A percentile compares a stretch with the other conserved stretches of the same genome.
Conservation (phyloP, 805 yeast species). For the Metschnikowia dekortorum region DNA sequence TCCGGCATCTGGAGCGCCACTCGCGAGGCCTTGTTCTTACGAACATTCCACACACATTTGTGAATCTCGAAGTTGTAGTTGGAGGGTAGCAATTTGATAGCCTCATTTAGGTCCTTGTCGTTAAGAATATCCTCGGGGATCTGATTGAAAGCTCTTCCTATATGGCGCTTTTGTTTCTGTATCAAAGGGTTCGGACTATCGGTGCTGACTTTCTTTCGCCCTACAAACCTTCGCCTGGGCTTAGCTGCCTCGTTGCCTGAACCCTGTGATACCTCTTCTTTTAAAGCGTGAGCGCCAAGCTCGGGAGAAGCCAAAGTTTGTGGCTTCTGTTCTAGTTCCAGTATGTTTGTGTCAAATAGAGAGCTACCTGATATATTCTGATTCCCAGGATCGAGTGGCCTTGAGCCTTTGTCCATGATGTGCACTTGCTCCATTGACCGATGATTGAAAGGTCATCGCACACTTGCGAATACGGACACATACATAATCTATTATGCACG, state of each 20-base stretch:
- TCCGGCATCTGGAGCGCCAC: slow-evolving; percentile 98
- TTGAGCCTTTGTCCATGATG: neutral
- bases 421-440: neutral
- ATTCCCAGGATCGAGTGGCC: too few species aligned
- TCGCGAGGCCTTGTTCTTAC: slow-evolving; percentile 66
- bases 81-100: slow-evolving; percentile 75
- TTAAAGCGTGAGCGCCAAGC: neutral
- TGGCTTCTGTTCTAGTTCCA: neutral
- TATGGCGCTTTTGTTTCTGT: slow-evolving; percentile 19
- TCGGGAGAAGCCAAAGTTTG: neutral
- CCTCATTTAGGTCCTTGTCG: slow-evolving; percentile 78
- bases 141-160: slow-evolving; percentile 70
- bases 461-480: neutral
- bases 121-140: slow-evolving; percentile 82
- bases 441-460: neutral
- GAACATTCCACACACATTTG: slow-evolving; percentile 91
- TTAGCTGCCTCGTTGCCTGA: neutral
- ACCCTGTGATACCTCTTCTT: neutral
- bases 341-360: too few species aligned
- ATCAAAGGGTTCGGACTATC: slow-evolving; percentile 9
- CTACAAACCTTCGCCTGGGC: slow-evolving; percentile 60
- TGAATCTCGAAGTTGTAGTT: slow-evolving; percentile 96
- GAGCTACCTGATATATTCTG: too few species aligned
- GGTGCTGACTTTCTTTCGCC: slow-evolving; percentile 21
- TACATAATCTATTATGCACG: neutral